phyloP scores from a whole-genome alignment of 768 basidiomycete genomes.

The Tylopilus sp. region DNA sequence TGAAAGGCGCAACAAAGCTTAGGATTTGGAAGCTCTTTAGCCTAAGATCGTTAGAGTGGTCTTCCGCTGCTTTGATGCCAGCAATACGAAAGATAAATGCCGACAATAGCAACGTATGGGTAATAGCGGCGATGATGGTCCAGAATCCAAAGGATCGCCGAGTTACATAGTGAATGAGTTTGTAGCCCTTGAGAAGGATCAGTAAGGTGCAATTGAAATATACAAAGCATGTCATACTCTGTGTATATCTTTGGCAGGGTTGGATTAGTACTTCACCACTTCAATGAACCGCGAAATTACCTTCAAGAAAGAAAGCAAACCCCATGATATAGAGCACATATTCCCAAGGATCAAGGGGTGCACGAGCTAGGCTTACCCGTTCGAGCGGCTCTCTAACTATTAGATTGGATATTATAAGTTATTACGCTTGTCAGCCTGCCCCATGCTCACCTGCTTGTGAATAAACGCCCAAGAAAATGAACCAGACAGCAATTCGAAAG shows the following conservation, averaged over 20 bases:
- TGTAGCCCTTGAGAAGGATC: conserved; percentile 50
- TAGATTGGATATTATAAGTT: background rate
- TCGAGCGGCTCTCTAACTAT: conserved; percentile 77
- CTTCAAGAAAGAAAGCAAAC: conserved; percentile 76
- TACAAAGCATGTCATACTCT: conserved; percentile 15
- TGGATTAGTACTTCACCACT: conserved; percentile 39
- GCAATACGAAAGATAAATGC: conserved; percentile 74
- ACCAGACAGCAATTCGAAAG: conserved; percentile 74
- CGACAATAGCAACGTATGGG: conserved; percentile 65
- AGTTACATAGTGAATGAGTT: conserved; percentile 70
- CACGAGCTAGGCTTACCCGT: conserved; percentile 51
- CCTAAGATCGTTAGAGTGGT: conserved; percentile 38
- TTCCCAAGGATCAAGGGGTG: conserved; percentile 77
- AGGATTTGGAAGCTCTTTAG: conserved; percentile 83
- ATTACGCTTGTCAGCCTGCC: background rate
- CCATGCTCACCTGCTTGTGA: conserved; percentile 69
- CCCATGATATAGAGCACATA: conserved; percentile 74
- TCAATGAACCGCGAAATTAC: conserved; percentile 36
- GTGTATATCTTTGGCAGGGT: conserved; percentile 17
- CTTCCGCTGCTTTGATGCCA: conserved; percentile 42
- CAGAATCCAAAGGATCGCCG: conserved; percentile 83
- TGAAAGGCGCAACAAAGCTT: conserved; percentile 82
- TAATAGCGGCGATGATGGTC: conserved; percentile 66
- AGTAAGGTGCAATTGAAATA: background rate
- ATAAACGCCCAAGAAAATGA: conserved; percentile 74